Evolutionary conservation across 2,329 filamentous ascomycete genomes (phyloP), one percentile per base, ranked within the genome.

Genomic region (Fusarium floridanum): DNA sequence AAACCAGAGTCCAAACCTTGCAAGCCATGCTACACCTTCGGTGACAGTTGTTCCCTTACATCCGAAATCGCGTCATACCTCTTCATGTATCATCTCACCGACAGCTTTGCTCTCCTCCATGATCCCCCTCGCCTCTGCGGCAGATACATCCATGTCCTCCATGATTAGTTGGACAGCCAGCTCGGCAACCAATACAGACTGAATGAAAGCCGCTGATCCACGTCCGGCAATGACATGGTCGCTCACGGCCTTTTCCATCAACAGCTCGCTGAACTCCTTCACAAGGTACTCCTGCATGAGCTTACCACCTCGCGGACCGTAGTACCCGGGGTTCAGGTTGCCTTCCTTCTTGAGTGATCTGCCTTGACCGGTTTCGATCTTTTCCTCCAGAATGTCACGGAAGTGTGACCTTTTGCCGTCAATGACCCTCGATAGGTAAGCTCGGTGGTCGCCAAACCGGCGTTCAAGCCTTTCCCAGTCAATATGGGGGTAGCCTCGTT

Each of bases 101-200:
- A 96, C 83, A 62, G 87, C 85, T 74, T 88, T 89, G 80, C 94
- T 95, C 72, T 93, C 89, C 72, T 88, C 84, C 78, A 96, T 82
- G 22, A 95, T 89, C 29, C 83, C 82, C 73, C 85, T 83, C 20
- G 88, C 88, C 67, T 85, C 81, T 9, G 81, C 80, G 53, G 82
- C 81, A 4, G 76, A 80, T 24, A 88, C 83, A 3, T 73, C 67
- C 86, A 91, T 87, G 70, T 91, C 89, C 75, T 91, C 88, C 82
- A 86, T 87, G 71, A 91, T 89, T 61, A 91, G 82, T 69, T 82
- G 84, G 39, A 88, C 84, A 27, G 88, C 85, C 73, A 91, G 79
- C 80, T 97, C 95, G 0, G 94, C 93, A 27, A 97, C 93, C 70
- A 97, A 84, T 2, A 96, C 94, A 1, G 88, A 86, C 81, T 95